A percentile compares a stretch with the other conserved stretches of the same genome.
Evolutionary conservation across 2,329 filamentous ascomycete genomes (phyloP).

Genomic region (Cadophora gregata): DNA sequence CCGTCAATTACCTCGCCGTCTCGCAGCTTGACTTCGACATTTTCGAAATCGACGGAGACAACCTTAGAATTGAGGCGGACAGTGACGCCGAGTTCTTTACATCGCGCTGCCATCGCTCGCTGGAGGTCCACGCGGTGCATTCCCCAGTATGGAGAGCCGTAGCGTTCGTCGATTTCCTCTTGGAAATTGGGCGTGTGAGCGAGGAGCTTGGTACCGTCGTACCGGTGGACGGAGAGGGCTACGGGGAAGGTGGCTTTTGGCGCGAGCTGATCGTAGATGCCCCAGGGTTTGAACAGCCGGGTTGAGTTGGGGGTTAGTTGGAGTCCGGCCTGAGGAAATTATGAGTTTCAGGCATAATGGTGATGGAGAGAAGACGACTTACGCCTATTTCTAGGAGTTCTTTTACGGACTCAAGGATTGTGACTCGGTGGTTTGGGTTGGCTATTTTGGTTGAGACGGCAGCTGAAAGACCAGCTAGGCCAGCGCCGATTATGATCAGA

Average conservation of each 20-base stretch:
- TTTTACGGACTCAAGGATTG: conserved; percentile 50
- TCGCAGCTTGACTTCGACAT: conserved; percentile 32
- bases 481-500: conserved; percentile 51
- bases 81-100: conserved; percentile 47
- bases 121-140: conserved; percentile 57
- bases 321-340: conserved; percentile 36
- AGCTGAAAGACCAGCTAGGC: conserved; percentile 50
- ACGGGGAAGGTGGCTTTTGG: conserved; percentile 49
- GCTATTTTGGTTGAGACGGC: conserved; percentile 45
- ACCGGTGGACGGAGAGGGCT: conserved; percentile 58
- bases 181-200: conserved; percentile 37
- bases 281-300: conserved; percentile 41
- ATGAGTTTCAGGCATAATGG: not conserved
- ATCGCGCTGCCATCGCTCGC: conserved; percentile 49
- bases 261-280: conserved; percentile 36
- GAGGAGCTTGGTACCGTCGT: conserved; percentile 51
- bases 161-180: conserved; percentile 33
- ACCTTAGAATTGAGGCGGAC: conserved; percentile 49
- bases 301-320: conserved; percentile 43
- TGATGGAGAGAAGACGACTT: conserved; percentile 16
- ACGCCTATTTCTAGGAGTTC: conserved; percentile 49
- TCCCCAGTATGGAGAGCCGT: conserved; percentile 49
- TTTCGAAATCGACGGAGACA: conserved; percentile 35
- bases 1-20: conserved; percentile 47
- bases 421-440: conserved; percentile 48